Evolutionary conservation across 495 filamentous ascomycete species (phyloP).

Genomic region (Parmelia sp.): DNA sequence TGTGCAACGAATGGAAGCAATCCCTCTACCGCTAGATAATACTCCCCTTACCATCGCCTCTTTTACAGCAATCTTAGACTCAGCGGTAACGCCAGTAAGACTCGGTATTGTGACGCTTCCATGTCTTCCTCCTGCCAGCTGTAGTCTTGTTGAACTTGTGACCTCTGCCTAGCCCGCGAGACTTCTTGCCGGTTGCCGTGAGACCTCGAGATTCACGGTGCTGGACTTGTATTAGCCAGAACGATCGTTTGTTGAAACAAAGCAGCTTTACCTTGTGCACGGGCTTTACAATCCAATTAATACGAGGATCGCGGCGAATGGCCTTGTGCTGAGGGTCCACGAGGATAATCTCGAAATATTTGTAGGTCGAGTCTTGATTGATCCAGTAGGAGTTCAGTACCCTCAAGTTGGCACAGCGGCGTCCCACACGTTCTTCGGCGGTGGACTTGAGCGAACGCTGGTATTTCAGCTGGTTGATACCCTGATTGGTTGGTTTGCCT

Average conservation of each 20-base stretch:
- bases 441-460: constrained; percentile 95
- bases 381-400: constrained; percentile 99
- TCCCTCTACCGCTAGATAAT: neutral
- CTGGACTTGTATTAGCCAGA: constrained; percentile 33
- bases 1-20: neutral
- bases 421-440: constrained; percentile 98
- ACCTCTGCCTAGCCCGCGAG: constrained; percentile 96
- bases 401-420: constrained; percentile 95
- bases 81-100: constrained; percentile 29
- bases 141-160: constrained; percentile 97
- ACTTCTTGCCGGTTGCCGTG: constrained; percentile 98
- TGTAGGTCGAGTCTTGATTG: constrained; percentile 99
- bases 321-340: constrained; percentile 99
- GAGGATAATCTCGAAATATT: constrained; percentile 99
- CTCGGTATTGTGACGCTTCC: constrained; percentile 96
- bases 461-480: constrained; percentile 99
- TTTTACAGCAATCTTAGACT: neutral
- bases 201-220: constrained; percentile 96
- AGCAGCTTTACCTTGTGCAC: constrained; percentile 73
- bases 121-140: constrained; percentile 94
- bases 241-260: neutral
- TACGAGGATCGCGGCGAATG: constrained; percentile 95
- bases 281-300: constrained; percentile 99
- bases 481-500: constrained; percentile 99
- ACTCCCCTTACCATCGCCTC: constrained; percentile 1